Conservation (phyloP, 352 stramenopile genomes). For the Hyaloperonospora brassicae region DNA sequence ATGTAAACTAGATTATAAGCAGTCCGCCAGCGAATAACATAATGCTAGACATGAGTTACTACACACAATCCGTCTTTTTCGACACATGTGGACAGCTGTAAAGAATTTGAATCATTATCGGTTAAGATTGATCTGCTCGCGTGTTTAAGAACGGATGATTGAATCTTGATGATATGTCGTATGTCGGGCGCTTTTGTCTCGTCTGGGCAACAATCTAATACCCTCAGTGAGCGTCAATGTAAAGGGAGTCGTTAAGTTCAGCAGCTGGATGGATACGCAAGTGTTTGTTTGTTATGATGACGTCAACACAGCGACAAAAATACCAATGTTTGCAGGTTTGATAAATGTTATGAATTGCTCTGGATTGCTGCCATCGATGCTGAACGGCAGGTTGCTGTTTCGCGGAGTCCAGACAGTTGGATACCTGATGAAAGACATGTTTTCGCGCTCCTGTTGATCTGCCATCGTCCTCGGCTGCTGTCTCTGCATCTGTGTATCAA, state of each 20-base stretch:
- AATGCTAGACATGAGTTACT: constrained; percentile 50
- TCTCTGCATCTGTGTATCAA: too few species aligned
- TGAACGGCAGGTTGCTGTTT: constrained; percentile 83
- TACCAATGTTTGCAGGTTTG: constrained; percentile 50
- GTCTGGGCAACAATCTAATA: too few species aligned
- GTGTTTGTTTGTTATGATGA: constrained; percentile 69
- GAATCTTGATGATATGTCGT: too few species aligned
- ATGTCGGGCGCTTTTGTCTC: too few species aligned
- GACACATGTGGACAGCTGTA: too few species aligned
- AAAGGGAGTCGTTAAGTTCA: constrained; percentile 47
- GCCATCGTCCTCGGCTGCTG: constrained; percentile 63
- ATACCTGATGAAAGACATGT: constrained; percentile 76
- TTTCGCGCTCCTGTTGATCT: constrained; percentile 61
- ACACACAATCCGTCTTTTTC: too few species aligned
- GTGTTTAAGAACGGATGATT: too few species aligned
- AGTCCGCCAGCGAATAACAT: constrained; percentile 67
- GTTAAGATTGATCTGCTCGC: too few species aligned
- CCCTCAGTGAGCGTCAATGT: constrained; percentile 37
- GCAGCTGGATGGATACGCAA: constrained; percentile 74
- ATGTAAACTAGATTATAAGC: too few species aligned
- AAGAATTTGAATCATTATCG: too few species aligned
- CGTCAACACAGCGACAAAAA: constrained; percentile 35
- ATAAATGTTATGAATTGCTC: constrained; percentile 81
- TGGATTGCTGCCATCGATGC: constrained; percentile 60
- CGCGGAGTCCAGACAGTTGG: constrained; percentile 55